These are phyloP conservation scores for Pelargonium citronellum DNA, from an alignment of 441 rosid genomes.

Conservation along the genomic window DNA sequence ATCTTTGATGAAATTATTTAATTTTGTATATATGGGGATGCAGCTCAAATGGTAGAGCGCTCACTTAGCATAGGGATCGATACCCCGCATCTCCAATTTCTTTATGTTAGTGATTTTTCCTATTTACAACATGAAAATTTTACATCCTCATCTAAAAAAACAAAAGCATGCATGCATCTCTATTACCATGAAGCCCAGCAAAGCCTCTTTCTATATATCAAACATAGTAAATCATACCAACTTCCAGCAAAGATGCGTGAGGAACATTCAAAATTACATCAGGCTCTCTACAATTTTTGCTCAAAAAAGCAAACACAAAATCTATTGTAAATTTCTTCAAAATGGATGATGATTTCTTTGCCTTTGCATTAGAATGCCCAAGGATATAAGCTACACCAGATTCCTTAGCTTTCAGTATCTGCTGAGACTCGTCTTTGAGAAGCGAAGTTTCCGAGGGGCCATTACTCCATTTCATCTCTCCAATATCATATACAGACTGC, in stretches of 20 bases:
- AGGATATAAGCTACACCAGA: conserved; percentile 85
- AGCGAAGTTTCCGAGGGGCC: conserved; percentile 27
- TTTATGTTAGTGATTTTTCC: no score
- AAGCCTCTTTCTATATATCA: no score
- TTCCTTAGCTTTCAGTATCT: conserved; percentile 58
- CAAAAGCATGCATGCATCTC: no score
- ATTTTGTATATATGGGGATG: conserved; percentile 53
- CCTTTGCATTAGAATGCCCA: conserved; percentile 84
- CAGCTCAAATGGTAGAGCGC: conserved; percentile 99
- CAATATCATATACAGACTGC: conserved; percentile 57
- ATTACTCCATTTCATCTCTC: conserved; percentile 28
- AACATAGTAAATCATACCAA: conserved; percentile 73
- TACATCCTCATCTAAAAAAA: no score
- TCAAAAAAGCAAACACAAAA: conserved; percentile 74
- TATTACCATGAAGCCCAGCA: no score
- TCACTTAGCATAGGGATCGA: conserved; percentile 91
- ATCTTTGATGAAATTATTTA: no score
- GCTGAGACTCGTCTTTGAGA: conserved; percentile 57
- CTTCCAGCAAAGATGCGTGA: conserved; percentile 81
- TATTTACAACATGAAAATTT: no score
- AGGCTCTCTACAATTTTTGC: conserved; percentile 84
- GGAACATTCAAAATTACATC: conserved; percentile 95
- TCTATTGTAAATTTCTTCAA: conserved; percentile 70
- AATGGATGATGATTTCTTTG: conserved; percentile 81
- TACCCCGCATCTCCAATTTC: conserved; percentile 55